These are phyloP conservation scores for Camellia lanceoleosa DNA, from an alignment of 148 eudicot genomes.

Conservation along the genomic window DNA sequence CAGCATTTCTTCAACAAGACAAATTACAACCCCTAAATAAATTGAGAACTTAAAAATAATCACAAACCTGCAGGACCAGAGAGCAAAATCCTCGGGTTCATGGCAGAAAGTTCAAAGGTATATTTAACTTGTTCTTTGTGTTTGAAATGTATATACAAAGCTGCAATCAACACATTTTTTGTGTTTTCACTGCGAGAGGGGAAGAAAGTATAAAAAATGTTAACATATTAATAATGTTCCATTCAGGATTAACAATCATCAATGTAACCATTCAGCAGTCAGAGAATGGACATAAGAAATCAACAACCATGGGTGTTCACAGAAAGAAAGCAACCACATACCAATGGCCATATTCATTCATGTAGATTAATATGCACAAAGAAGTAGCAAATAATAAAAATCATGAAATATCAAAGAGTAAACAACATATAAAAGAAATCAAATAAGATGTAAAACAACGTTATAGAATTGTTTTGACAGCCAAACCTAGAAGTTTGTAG, in stretches of 20 bases:
- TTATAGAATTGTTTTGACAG: too few relatives aligned
- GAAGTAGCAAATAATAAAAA: background rate
- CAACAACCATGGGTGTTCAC: background rate
- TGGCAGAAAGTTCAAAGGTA: constrained; percentile 71
- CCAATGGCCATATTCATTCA: background rate
- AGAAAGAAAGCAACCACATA: background rate
- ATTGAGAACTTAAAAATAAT: background rate
- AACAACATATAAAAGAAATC: background rate
- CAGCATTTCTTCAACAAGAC: background rate
- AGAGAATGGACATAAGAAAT: background rate
- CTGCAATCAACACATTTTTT: constrained; percentile 79
- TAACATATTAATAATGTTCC: background rate
- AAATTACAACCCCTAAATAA: background rate
- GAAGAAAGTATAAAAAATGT: background rate
- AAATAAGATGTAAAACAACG: background rate
- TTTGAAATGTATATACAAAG: constrained; percentile 84
- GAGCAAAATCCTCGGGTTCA: constrained; percentile 88
- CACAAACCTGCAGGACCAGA: constrained; percentile 91
- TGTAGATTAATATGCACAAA: background rate
- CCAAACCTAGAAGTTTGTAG: too few relatives aligned
- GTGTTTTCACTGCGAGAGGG: constrained; percentile 77
- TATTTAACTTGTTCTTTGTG: constrained; percentile 76
- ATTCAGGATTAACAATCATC: background rate
- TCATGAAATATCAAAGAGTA: background rate
- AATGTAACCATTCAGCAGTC: constrained; percentile 4